A percentile compares a stretch with the other conserved stretches of the same genome.
These are phyloP conservation scores for Stevia rebaudiana DNA, from an alignment of 140 eudicot species.

Conservation along the genomic window DNA sequence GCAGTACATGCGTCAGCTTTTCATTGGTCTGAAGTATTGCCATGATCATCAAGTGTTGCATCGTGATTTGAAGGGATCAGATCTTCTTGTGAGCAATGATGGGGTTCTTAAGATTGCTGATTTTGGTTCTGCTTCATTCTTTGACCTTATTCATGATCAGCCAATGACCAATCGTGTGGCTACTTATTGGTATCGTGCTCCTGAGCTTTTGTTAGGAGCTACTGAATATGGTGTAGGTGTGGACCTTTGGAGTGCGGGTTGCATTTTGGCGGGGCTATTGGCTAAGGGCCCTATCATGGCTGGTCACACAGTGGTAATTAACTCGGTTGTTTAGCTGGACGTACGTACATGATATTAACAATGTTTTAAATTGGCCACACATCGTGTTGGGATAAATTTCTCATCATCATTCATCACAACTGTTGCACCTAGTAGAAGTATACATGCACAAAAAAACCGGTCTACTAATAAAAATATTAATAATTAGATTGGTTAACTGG, in stretches of 20 bases:
- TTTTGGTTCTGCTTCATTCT: slow-evolving; percentile 60
- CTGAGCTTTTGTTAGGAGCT: slow-evolving; percentile 67
- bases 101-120: slow-evolving; percentile 64
- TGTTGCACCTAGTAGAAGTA: too few relatives aligned
- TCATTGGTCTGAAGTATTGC: slow-evolving; percentile 66
- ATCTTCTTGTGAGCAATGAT: slow-evolving; percentile 48
- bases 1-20: slow-evolving; percentile 50
- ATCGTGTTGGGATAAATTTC: too few relatives aligned
- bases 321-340: too few relatives aligned
- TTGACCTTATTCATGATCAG: slow-evolving; percentile 44
- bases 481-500: too few relatives aligned
- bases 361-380: too few relatives aligned
- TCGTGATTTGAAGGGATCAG: slow-evolving; percentile 70
- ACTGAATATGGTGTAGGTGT: slow-evolving; percentile 57
- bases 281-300: slow-evolving; percentile 61
- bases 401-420: too few relatives aligned
- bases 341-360: too few relatives aligned
- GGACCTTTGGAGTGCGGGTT: slow-evolving; percentile 76
- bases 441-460: too few relatives aligned
- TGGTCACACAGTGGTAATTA: slow-evolving; percentile 62
- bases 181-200: slow-evolving; percentile 69
- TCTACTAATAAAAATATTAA: too few relatives aligned
- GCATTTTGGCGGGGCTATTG: slow-evolving; percentile 67
- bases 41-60: slow-evolving; percentile 55
- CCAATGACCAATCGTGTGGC: slow-evolving; percentile 72